Evolutionary conservation across 1,139 yeast genomes (phyloP).

Genomic region (Geotrichum reessii): DNA sequence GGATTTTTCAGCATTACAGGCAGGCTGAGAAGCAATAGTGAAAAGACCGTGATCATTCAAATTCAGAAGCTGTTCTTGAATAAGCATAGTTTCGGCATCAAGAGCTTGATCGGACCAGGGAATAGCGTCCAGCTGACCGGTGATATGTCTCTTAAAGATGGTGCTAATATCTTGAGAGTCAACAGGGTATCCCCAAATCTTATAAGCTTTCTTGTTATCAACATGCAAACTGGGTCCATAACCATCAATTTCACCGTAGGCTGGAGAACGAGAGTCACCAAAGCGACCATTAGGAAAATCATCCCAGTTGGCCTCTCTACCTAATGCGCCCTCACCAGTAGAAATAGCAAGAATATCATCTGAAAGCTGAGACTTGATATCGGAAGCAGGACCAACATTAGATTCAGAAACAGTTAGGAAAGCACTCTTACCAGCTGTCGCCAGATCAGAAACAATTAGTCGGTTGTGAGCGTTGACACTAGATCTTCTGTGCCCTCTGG

Average conservation of each 20-base stretch:
- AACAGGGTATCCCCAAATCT: constrained; percentile 79
- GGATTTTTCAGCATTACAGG: constrained; percentile 65
- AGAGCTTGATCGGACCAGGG: constrained; percentile 92
- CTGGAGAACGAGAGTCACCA: constrained; percentile 93
- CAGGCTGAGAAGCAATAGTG: constrained; percentile 94
- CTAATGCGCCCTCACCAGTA: constrained; percentile 76
- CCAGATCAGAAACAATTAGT: constrained; percentile 37
- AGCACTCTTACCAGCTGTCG: constrained; percentile 16
- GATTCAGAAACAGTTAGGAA: constrained; percentile 21
- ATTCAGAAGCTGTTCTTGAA: constrained; percentile 82
- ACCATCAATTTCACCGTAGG: constrained; percentile 96
- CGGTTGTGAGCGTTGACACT: constrained; percentile 46
- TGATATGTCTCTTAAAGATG: constrained; percentile 67
- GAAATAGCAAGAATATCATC: constrained; percentile 68
- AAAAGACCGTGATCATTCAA: constrained; percentile 72
- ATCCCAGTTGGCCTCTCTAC: constrained; percentile 96
- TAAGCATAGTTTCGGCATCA: constrained; percentile 83
- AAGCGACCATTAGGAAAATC: constrained; percentile 97
- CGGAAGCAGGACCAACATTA: constrained; percentile 18
- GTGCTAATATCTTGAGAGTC: constrained; percentile 57
- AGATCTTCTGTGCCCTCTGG: constrained; percentile 42
- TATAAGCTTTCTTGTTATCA: constrained; percentile 63
- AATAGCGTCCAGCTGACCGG: constrained; percentile 65
- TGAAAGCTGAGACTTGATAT: constrained; percentile 35
- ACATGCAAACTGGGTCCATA: constrained; percentile 85